Evolutionary conservation across 495 filamentous ascomycete genomes (phyloP).

Genomic region (Letharia columbiana): DNA sequence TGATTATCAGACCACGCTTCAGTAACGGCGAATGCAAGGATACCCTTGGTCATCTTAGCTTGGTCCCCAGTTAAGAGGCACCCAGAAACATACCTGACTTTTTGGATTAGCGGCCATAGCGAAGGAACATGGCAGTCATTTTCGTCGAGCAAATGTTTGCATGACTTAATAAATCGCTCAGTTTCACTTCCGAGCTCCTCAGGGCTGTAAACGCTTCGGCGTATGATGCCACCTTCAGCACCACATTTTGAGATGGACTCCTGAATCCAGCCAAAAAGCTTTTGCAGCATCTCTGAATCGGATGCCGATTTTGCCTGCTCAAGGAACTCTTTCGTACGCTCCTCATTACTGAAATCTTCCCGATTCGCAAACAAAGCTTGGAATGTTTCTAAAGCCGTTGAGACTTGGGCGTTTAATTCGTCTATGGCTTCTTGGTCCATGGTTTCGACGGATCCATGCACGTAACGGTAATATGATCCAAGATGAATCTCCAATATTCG

Average conservation of each 20-base stretch:
- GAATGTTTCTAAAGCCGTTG: constrained; percentile 8
- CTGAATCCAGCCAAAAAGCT: not conserved
- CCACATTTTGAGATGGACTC: not conserved
- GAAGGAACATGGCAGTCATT: not conserved
- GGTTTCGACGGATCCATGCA: not conserved
- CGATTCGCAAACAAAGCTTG: constrained; percentile 8
- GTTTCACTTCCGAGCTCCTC: not conserved
- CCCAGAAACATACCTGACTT: not conserved
- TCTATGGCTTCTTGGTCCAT: not conserved
- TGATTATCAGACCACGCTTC: constrained; percentile 4
- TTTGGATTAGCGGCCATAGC: constrained; percentile 5
- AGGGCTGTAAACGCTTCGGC: not conserved
- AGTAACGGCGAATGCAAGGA: not conserved
- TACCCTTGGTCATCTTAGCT: not conserved
- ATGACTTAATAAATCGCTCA: not conserved
- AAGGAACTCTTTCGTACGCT: not conserved
- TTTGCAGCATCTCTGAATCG: not conserved
- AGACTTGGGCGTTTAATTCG: not conserved
- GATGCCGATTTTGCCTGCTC: not conserved
- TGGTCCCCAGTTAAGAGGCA: not conserved
- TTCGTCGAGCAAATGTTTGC: not conserved
- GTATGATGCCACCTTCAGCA: not conserved
- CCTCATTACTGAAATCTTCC: not conserved
- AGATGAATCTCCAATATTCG: not conserved
- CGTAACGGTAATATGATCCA: not conserved